These are phyloP conservation scores for Cladosporium colombiae DNA, from an alignment of 2,329 filamentous ascomycete species.

Conservation along the genomic window DNA sequence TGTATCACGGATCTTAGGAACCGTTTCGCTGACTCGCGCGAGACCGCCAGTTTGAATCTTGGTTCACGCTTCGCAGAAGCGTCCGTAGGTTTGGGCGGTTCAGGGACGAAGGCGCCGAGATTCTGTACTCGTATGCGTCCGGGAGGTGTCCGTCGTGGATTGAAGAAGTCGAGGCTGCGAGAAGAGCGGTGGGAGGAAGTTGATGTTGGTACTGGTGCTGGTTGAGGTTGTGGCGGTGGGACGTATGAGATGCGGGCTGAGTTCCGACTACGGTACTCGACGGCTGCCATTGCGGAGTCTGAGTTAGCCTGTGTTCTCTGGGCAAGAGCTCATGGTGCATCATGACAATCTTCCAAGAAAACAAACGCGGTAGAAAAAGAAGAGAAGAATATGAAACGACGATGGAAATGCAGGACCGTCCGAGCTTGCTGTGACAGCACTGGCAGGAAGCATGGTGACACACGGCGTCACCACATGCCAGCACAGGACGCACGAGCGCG, in stretches of 20 bases:
- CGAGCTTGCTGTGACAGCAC: conserved; percentile 6
- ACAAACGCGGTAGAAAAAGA: background rate
- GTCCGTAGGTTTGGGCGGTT: conserved; percentile 1
- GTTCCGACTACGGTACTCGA: conserved; percentile 17
- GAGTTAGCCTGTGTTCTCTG: conserved; percentile 13
- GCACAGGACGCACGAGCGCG: conserved; percentile 21
- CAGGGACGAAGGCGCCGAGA: conserved; percentile 7
- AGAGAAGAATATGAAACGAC: conserved; percentile 8
- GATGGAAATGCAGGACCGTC: conserved; percentile 18
- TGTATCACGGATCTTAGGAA: conserved; percentile 50
- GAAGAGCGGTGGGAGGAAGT: background rate
- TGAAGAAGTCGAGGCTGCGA: conserved; percentile 33
- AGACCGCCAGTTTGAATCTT: conserved; percentile 52
- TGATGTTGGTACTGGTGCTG: background rate
- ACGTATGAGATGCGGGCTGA: conserved; percentile 11
- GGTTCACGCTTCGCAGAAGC: conserved; percentile 10
- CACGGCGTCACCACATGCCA: conserved; percentile 15
- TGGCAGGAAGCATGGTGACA: conserved; percentile 20
- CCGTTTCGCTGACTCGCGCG: conserved; percentile 51
- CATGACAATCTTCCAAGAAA: background rate
- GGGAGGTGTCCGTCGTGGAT: conserved; percentile 18
- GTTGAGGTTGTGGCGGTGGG: background rate
- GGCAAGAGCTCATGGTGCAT: background rate
- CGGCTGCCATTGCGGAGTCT: conserved; percentile 12
- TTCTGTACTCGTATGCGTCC: conserved; percentile 18